Evolutionary conservation across 2,329 filamentous ascomycete genomes (phyloP), one percentile per base, ranked within the genome.

Genomic region (Curvularia verruculosa): DNA sequence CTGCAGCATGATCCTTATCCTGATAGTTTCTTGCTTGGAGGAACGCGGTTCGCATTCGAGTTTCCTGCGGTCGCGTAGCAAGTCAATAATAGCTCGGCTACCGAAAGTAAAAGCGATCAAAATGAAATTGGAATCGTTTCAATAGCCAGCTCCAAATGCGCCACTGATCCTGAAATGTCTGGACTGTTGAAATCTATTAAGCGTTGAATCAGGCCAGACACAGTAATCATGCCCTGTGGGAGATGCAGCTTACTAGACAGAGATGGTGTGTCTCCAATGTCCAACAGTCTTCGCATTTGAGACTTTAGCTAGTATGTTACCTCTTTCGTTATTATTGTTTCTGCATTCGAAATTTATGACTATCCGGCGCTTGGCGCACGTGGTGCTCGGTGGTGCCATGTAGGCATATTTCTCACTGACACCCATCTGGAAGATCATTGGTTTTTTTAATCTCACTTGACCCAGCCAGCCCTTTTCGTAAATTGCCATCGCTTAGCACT

Each of bases 31-130:
- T 23, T 62, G 62, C 24, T 57, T 3, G 67, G 21, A 3, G 63
- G 60, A 7, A 67, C 28, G 37, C 48, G 52, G 15, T 49, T 49
- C 10, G 58, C 60, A 26, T 56, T 63, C 1, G 61, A 57, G 1
- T 56, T 46, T 8, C 56, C 63, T 12, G 62, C 49, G 12, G 56
- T 9, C 5, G 68, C 72, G 41, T 61, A 69, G 52, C 67, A 72
- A 23, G 66, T 69, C 9, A 69, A 64, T 5, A 13, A 29, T 29
- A 29, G 72, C 53, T 9, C n/a, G n/a, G n/a, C n/a, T n/a, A n/a
- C n/a, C n/a, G n/a, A n/a, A n/a, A n/a, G n/a, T n/a, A n/a, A n/a
- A n/a, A n/a, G n/a, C n/a, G n/a, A n/a, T n/a, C n/a, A n/a, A n/a
- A n/a, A n/a, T n/a, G n/a, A n/a, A n/a, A n/a, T n/a, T n/a, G n/a